These are phyloP conservation scores for Magnaporthiopsis poae DNA, from an alignment of 2,329 filamentous ascomycete genomes.

Conservation along the genomic window DNA sequence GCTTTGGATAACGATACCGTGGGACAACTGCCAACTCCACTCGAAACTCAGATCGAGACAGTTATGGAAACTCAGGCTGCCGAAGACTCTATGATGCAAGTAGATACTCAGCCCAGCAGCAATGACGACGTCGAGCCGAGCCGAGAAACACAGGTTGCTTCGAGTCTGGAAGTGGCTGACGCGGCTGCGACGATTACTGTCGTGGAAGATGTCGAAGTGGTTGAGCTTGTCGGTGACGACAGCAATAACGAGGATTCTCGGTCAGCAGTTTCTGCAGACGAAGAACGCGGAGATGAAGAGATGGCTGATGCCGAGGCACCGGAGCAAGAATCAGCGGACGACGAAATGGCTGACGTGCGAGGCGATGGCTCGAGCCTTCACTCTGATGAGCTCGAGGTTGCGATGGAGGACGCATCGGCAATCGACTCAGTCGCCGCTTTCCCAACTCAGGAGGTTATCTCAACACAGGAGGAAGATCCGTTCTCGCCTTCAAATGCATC, in stretches of 20 bases:
- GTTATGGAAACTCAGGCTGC: not conserved
- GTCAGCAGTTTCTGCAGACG: not conserved
- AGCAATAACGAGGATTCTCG: not conserved
- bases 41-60: slow-evolving; percentile 9
- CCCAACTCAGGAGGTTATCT: not conserved
- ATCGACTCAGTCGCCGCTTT: not conserved
- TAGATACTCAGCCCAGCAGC: not conserved
- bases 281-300: not conserved
- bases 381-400: not conserved
- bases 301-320: not conserved
- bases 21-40: slow-evolving; percentile 10
- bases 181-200: not conserved
- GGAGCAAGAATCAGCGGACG: not conserved
- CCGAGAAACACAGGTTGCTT: not conserved
- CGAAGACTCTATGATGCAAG: not conserved
- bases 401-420: not conserved
- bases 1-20: not conserved
- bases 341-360: not conserved
- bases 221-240: not conserved
- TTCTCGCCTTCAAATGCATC: not conserved
- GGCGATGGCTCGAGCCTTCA: not conserved
- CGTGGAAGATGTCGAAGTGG: not conserved
- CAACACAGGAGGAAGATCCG: not conserved
- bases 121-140: not conserved
- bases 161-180: not conserved